Evolutionary conservation across 2,329 filamentous ascomycete species (phyloP), one percentile per base, ranked within the genome.

Genomic region (Exophiala phaeomuriformis): DNA sequence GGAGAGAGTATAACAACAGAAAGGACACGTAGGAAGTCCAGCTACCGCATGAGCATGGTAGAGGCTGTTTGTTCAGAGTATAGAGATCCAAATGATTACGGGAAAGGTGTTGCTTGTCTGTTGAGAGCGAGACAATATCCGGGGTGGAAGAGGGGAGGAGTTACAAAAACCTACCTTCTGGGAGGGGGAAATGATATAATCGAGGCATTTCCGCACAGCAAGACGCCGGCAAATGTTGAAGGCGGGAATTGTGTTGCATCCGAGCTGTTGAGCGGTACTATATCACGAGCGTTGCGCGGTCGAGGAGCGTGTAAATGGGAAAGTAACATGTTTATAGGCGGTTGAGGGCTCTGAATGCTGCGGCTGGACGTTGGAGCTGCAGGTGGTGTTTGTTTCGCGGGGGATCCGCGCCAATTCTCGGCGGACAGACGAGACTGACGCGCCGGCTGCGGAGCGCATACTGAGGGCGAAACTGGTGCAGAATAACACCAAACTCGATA

Each of bases 231-330:
- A 9, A 41, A 41, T 41, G 39, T 27, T 27, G 39, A 41, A 33
- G 44, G 51, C 49, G 50, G 50, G 47, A 57, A 52, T 32, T 49
- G 45, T 47, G 50, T 50, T 51, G 56, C 49, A 57, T 45, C 8
- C 19, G 1, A 53, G 27, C 43, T 41, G 41, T 31, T 57, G 53
- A 52, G 47, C 46, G 52, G 51, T 55, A 55, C 58, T 61, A 59
- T 61, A 59, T 62, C 60, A 47, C 60, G 60, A 61, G 33, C 51
- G 40, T 58, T 19, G 53, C 60, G 53, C 60, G 60, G 53, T 56
- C 56, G 56, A 53, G 46, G 51, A 44, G 54, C 57, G 60, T 48
- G 60, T 59, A 46, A 42, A 45, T 32, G 28, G 41, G 42, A 10
- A 48, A 48, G 10, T 35, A 47, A 52, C 49, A 43, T 46, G 57